Conservation (phyloP, 352 stramenopile genomes). For the Pythium biforme region DNA sequence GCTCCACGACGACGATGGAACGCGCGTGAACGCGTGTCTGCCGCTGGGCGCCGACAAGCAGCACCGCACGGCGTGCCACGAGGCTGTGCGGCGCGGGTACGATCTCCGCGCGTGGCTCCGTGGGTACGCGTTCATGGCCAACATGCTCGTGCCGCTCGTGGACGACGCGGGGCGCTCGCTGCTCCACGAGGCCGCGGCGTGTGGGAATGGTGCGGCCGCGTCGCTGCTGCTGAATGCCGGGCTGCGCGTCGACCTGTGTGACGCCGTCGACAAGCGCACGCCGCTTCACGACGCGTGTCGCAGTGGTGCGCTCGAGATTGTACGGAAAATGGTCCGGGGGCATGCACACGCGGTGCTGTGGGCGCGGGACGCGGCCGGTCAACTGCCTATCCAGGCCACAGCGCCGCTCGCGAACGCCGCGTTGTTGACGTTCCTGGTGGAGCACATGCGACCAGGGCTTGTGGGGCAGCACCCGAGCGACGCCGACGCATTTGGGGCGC, state of each 20-base stretch:
- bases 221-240: slow-evolving; percentile 20
- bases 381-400: slow-evolving; percentile 7
- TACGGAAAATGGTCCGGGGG: slow-evolving; percentile 6
- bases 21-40: slow-evolving; percentile 13
- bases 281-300: slow-evolving; percentile 27
- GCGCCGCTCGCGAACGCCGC: neutral
- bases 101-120: slow-evolving; percentile 29
- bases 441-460: neutral
- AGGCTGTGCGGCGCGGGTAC: slow-evolving; percentile 29
- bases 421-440: slow-evolving; percentile 1
- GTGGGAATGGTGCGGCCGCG: slow-evolving; percentile 18
- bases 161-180: slow-evolving; percentile 22
- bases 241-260: slow-evolving; percentile 11
- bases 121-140: slow-evolving; percentile 15
- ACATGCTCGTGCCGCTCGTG: slow-evolving; percentile 17
- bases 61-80: slow-evolving; percentile 24
- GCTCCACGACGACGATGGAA: slow-evolving; percentile 11
- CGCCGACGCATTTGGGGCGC: neutral
- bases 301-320: slow-evolving; percentile 5
- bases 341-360: slow-evolving; percentile 8
- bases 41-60: slow-evolving; percentile 15
- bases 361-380: slow-evolving; percentile 6
- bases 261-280: slow-evolving; percentile 4
- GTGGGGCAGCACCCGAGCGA: neutral
- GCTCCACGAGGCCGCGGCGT: slow-evolving; percentile 28